Base-by-base conservation (phyloP, 192 early-diverging fungal genomes). In the Mortierella antarctica region DNA sequence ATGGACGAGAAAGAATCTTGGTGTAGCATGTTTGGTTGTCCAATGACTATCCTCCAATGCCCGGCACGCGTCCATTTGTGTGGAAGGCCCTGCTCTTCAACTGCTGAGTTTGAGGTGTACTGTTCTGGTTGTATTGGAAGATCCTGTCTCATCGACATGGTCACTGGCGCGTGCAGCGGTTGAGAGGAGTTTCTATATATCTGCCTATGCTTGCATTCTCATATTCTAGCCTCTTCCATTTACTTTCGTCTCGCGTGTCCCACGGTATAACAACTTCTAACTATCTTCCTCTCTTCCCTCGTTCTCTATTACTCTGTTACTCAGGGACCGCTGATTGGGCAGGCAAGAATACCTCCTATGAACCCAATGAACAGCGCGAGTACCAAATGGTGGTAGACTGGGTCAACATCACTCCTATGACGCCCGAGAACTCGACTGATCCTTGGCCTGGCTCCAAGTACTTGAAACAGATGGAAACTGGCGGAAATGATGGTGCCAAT, bases 401-500 rank as follows among this genome's bases (percentile, higher is more conserved):
- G 73, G 73, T 75, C 73, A 75, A 62, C 59, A 68, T 75, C 54
- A 63, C 60, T 6, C 73, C 73, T 15, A 52, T 59, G 57, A 55
- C 41, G 18, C 73, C 73, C 51, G 73, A 75, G n/a, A 75, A 68
- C 47, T 62, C 73, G 0, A 63, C 65, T 7, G 73, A 75, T 7
- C 73, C 73, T 10, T 75, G 73, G 73, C 73, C 73, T 12, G 73
- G 73, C 40, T 21, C 65, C 12, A 75, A 75, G 54, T 75, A 75
- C 60, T 10, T 68, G 50, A 49, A 54, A n/a, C 73, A 74, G 58
- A 74, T 74, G 73, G 45, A 74, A 31, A 57, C 17, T 39, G 73
- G 73, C 20, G 10, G 20, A 12, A 74, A 68, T 39, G 59, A 59
- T 42, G 59, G 47, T 44, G 31, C 31, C 39, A 72, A 56, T 52